phyloP scores from a whole-genome alignment of 169 alveolate genomes.

The Plasmodium knowlesi region DNA sequence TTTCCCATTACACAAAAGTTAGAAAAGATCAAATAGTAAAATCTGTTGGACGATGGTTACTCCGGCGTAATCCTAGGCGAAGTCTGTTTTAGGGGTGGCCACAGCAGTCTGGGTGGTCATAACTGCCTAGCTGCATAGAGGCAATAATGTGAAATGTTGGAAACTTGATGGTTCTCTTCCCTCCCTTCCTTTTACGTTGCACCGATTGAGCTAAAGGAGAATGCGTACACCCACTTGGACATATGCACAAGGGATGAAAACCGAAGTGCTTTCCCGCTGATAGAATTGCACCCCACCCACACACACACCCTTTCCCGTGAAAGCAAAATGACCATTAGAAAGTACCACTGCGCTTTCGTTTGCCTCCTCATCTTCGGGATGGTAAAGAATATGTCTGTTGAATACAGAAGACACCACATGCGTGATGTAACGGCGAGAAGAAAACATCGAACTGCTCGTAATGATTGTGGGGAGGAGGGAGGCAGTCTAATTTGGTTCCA shows the following conservation, averaged over 20 bases:
- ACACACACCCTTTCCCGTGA: too few species aligned
- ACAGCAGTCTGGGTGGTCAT: not conserved
- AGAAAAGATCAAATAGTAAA: not conserved
- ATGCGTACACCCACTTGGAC: not conserved
- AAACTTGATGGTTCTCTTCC: not conserved
- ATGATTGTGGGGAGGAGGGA: not conserved
- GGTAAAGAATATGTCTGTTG: not conserved
- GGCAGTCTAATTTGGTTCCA: not conserved
- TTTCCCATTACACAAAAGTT: not conserved
- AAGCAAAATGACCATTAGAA: not conserved
- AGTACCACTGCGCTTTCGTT: not conserved
- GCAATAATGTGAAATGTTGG: not conserved
- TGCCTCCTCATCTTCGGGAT: not conserved
- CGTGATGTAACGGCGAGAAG: not conserved
- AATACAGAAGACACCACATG: not conserved
- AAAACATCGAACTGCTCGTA: not conserved
- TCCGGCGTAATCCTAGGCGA: not conserved
- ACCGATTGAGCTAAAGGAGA: not conserved
- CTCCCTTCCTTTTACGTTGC: not conserved
- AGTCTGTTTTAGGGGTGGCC: not conserved
- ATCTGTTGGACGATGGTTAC: not conserved
- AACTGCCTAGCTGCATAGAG: not conserved
- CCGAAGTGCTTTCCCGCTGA: too few species aligned
- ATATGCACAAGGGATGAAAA: not conserved
- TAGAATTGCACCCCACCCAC: not conserved